Evolutionary conservation across 1,284 basidiomycete species (phyloP), one percentile per base, ranked within the genome.

Genomic region (Porodaedalea pini): DNA sequence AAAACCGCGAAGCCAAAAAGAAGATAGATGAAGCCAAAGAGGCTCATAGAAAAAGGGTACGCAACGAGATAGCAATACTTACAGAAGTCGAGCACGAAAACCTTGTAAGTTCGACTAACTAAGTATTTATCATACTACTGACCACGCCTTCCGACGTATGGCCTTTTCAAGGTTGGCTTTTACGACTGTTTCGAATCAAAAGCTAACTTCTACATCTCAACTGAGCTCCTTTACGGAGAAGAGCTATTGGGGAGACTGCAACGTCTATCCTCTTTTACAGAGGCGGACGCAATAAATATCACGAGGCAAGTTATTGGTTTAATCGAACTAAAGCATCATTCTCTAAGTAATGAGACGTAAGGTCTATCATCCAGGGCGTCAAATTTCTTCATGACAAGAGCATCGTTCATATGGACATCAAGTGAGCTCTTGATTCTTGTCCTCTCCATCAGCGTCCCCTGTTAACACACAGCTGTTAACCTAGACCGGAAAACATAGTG

Each of bases 341-440:
- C 7, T n/a, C 6, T 10, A 6, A 10, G 25, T 27, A 4, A 23
- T 19, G n/a, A 44, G 13, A 4, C 36, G 8, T 31, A 41, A 53
- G 51, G 11, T 27, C 21, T 11, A 41, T 53, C 10, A 13, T 53
- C 36, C 5, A 25, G 37, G 51, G 36, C 19, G 37, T 44, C 11
- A 23, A 31, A 23, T 54, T 36, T 36, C 40, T 54, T 43, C 52
- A 54, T 44, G 37, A 25, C 3, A 27, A 27, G 15, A 25, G 44
- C 15, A 44, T 57, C 10, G 27, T 57, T 32, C 55, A 57, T 15
- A 25, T 34, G 8, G 36, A 57, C 44, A 11, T 57, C 13, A 54
- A n/a, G 52, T 54, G 39, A 29, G 29, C 13, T 25, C 17, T 32
- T 45, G 2, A n/a, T 27, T 7, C 23, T 19, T 34, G 13, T 53